A percentile compares a stretch with the other conserved stretches of the same genome.
Conservation (phyloP, 2,329 filamentous ascomycete species). For the Trichoderma simmonsii region DNA sequence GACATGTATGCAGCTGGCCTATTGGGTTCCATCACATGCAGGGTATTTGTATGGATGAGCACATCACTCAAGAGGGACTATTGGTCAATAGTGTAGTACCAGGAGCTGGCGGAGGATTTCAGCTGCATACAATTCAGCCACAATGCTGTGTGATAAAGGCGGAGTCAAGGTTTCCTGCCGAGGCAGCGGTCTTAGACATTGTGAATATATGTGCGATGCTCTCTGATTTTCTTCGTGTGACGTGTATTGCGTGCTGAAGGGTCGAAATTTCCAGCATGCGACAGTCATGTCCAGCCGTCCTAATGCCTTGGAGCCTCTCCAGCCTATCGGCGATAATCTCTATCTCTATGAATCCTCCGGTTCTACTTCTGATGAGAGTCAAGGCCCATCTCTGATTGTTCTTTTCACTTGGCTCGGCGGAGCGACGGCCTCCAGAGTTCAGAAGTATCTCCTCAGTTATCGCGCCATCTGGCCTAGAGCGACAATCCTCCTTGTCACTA, state of each 20-base stretch:
- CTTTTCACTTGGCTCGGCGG: conserved; percentile 2
- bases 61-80: not conserved
- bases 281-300: not conserved
- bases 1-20: not conserved
- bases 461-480: conserved; percentile 1
- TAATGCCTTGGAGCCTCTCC: not conserved
- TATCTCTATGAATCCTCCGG: not conserved
- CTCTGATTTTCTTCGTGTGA: not conserved
- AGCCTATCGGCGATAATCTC: not conserved
- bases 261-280: not conserved
- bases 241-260: not conserved
- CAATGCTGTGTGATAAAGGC: not conserved
- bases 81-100: not conserved
- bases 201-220: not conserved
- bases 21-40: not conserved
- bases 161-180: not conserved
- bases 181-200: not conserved
- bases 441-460: not conserved
- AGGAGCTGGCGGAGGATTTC: not conserved
- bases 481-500: not conserved
- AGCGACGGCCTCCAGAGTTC: not conserved
- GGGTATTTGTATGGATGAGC: not conserved
- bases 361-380: not conserved
- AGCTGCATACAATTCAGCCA: not conserved
- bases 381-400: not conserved